Evolutionary conservation across 345 rosid genomes (phyloP).

Genomic region (Linum lewisii): DNA sequence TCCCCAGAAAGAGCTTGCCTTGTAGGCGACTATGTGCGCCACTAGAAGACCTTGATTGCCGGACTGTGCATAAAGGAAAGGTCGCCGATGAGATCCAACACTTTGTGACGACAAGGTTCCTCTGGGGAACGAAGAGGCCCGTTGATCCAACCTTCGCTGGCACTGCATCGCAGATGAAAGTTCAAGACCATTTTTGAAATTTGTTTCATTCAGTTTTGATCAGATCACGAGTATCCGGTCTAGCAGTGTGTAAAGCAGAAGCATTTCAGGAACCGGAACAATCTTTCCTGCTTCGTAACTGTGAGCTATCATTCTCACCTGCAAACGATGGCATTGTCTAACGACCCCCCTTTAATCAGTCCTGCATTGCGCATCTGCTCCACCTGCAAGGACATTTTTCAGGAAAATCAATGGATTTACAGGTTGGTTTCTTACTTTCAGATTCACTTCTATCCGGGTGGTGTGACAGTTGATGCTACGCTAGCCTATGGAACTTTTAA

Average conservation of each 20-base stretch:
- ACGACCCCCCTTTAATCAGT: slow-evolving; percentile 76
- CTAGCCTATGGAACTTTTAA: not conserved
- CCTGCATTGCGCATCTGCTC: slow-evolving; percentile 64
- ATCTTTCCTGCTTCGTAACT: too few species aligned
- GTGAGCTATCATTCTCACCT: slow-evolving; percentile 56
- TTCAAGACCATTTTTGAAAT: not conserved
- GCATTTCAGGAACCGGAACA: too few species aligned
- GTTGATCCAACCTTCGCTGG: slow-evolving; percentile 78
- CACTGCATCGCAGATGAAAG: slow-evolving; percentile 28
- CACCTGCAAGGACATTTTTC: slow-evolving; percentile 38
- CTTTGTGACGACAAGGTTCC: slow-evolving; percentile 88
- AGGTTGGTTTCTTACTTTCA: not conserved
- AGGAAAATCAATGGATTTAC: not conserved
- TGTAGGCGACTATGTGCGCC: slow-evolving; percentile 67
- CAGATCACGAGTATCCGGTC: slow-evolving; percentile 2
- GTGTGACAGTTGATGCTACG: not conserved
- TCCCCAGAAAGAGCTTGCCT: slow-evolving; percentile 26
- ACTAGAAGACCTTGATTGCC: slow-evolving; percentile 84
- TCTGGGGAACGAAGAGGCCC: slow-evolving; percentile 56
- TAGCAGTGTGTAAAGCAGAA: too few species aligned
- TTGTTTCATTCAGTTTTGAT: not conserved
- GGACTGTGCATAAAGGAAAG: slow-evolving; percentile 53
- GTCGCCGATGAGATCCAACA: slow-evolving; percentile 80
- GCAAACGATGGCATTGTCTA: slow-evolving; percentile 75
- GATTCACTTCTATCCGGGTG: not conserved